Percentiles rank a stretch among this genome's conserved stretches.
These are phyloP conservation scores for Phytopythium delawarense DNA, from an alignment of 352 stramenopile genomes.

Conservation along the genomic window DNA sequence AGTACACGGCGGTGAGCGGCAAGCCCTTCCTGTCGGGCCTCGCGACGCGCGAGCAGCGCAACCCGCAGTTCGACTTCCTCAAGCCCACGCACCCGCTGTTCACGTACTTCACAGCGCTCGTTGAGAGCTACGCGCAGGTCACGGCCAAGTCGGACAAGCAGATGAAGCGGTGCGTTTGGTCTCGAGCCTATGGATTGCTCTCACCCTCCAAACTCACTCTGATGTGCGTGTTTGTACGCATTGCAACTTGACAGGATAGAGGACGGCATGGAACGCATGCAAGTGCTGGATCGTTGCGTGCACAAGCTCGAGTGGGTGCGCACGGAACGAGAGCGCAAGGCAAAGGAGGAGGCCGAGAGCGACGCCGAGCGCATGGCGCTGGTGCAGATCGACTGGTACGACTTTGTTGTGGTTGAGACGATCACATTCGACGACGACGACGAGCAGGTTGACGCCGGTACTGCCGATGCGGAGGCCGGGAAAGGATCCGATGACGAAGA, in stretches of 20 bases:
- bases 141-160: conserved; percentile 65
- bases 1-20: conserved; percentile 96
- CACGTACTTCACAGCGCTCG: conserved; percentile 97
- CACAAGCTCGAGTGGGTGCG: conserved; percentile 81
- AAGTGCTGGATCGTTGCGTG: conserved; percentile 81
- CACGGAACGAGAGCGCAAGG: conserved; percentile 67
- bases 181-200: not conserved
- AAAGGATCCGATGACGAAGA: conserved; percentile 80
- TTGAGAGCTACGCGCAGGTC: conserved; percentile 95
- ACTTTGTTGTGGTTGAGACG: conserved; percentile 99
- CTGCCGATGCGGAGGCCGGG: conserved; percentile 18
- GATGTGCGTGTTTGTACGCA: not conserved
- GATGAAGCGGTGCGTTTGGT: conserved; percentile 46
- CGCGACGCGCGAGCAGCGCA: conserved; percentile 94
- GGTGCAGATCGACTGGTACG: conserved; percentile 97
- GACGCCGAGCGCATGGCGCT: conserved; percentile 72
- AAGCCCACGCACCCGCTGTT: conserved; percentile 97
- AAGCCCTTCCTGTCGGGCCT: conserved; percentile 95
- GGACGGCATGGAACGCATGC: conserved; percentile 78
- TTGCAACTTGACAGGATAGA: conserved; percentile 31
- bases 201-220: not conserved
- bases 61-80: conserved; percentile 97
- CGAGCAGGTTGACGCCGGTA: conserved; percentile 15
- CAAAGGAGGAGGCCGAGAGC: conserved; percentile 64
- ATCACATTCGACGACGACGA: conserved; percentile 95